Conservation (phyloP, 805 yeast species). For the Pichia ethanolica region DNA sequence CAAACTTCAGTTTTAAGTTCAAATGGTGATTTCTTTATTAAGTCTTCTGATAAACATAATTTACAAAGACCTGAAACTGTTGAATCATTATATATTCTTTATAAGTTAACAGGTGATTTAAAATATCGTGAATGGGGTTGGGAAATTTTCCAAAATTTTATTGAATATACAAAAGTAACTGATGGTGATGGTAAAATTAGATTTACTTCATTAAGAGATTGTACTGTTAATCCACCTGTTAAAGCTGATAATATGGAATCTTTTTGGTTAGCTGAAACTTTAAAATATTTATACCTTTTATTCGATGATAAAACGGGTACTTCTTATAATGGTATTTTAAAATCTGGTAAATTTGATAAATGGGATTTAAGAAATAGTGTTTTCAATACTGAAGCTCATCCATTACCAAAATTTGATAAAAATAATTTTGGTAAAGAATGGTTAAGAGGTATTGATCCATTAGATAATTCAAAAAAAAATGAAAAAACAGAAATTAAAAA, state of each 20-base stretch:
- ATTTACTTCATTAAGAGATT: constrained; percentile 63
- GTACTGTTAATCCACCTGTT: constrained; percentile 47
- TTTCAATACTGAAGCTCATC: constrained; percentile 91
- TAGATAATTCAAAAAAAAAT: not conserved
- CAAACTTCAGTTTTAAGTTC: not conserved
- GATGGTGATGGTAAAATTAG: constrained; percentile 27
- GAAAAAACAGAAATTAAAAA: not conserved
- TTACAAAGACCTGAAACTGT: constrained; percentile 92
- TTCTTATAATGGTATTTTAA: constrained; percentile 21
- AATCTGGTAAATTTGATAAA: constrained; percentile 31
- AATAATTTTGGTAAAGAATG: constrained; percentile 54
- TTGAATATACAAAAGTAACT: constrained; percentile 47
- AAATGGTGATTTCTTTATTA: constrained; percentile 42
- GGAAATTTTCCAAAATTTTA: constrained; percentile 70
- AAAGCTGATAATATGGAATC: constrained; percentile 75
- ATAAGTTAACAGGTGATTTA: constrained; percentile 70
- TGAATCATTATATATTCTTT: constrained; percentile 75
- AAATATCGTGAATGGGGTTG: constrained; percentile 87
- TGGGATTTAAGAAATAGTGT: constrained; percentile 64
- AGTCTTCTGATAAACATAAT: constrained; percentile 70
- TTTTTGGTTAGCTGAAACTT: constrained; percentile 90
- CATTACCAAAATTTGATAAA: constrained; percentile 67
- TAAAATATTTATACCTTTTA: constrained; percentile 73
- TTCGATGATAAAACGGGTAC: constrained; percentile 47
- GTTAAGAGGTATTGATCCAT: constrained; percentile 29